Evolutionary conservation across 331 rosid species (phyloP), one percentile per base, ranked within the genome.

Genomic region (Pyrus hybrid): DNA sequence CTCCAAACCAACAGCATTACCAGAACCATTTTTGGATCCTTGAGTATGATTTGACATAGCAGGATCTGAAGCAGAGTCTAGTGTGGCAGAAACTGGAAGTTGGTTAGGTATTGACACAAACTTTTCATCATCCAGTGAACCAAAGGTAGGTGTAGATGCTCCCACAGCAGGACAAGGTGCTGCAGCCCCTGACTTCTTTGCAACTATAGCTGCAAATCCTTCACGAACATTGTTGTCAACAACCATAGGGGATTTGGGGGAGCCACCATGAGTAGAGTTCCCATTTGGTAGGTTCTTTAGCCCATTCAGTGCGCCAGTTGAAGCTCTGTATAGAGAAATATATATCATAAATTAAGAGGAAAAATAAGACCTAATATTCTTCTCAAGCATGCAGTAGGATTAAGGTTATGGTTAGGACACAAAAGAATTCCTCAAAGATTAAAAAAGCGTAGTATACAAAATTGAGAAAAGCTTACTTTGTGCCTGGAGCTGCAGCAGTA

Each of bases 281-380:
- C 83, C 96, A 83, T 85, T 86, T 66, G 91, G 73, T 74, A 84
- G 77, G 78, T 68, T 86, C 67, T 71, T 78, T 58, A 80, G 66
- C 72, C 85, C 86, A 25, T 85, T 80, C 49, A 85, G 79, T 25
- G 83, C 57, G 63, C 65, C 85, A 77, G 84, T 79, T 60, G 88
- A 83, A 71, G 71, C 84, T 35, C 97, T 92, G 78, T 63, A 47
- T 10, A 76, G 7, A 61, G 16, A 22, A 26, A 73, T 11, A 43
- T 20, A 20, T 16, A 47, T 21, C 47, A 35, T 64, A 57, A 54
- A 45, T 29, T 73, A 26, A 37, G 41, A 72, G 41, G 18, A 20
- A 30, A 13, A 60, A 67, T 7, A 13, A 22, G 16, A 33, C 14
- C n/a, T 21, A 67, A 32, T 6, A 10, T 18, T 54, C 28, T 29